phyloP scores from a whole-genome alignment of 1,139 yeast genomes.

The Protomyces inouyei region DNA sequence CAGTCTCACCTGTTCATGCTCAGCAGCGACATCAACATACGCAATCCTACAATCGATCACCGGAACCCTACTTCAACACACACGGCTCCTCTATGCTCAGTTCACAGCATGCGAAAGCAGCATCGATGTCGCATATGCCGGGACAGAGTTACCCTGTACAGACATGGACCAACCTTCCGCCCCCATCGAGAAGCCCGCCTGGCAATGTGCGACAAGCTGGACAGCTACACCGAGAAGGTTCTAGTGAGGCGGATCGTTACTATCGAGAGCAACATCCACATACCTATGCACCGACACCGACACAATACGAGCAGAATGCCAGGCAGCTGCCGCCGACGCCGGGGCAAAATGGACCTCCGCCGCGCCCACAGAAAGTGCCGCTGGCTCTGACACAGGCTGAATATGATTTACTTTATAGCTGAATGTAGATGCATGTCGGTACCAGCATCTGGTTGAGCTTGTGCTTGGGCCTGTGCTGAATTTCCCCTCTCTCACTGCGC shows the following conservation, averaged over 20 bases:
- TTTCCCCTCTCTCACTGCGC: neutral
- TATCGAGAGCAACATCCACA: neutral
- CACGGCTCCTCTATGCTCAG: neutral
- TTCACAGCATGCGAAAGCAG: neutral
- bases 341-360: constrained; percentile 1
- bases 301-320: neutral
- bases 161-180: neutral
- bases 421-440: neutral
- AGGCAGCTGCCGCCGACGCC: constrained; percentile 13
- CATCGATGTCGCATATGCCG: neutral
- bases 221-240: no score
- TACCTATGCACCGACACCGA: constrained; percentile 18
- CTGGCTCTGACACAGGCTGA: constrained; percentile 19
- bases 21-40: neutral
- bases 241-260: neutral
- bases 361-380: constrained; percentile 20
- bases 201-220: neutral
- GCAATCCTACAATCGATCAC: neutral
- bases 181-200: neutral
- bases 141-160: neutral
- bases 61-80: neutral
- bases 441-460: neutral
- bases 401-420: constrained; percentile 15
- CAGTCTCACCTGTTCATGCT: neutral
- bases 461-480: no score